Evolutionary conservation across 2,329 filamentous ascomycete genomes (phyloP).

Genomic region (Diplocarpon rosae): DNA sequence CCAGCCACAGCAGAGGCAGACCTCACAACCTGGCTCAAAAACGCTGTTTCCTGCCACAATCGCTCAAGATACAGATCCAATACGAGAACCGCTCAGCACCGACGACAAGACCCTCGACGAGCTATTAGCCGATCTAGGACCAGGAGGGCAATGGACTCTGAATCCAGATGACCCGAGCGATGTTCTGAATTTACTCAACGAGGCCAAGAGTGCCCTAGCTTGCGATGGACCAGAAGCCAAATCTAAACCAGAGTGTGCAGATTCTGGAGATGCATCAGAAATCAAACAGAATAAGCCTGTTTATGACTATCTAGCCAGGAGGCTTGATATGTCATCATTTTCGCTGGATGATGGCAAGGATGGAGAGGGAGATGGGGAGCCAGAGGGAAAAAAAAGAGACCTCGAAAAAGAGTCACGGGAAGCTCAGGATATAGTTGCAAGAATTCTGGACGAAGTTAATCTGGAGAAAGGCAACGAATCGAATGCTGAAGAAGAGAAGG

Average conservation of each 20-base stretch:
- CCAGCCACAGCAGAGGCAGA: not conserved
- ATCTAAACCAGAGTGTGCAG: not conserved
- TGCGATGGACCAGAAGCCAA: conserved; percentile 1
- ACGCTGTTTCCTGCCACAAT: not conserved
- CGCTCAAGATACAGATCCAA: conserved; percentile 12
- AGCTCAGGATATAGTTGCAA: conserved; percentile 23
- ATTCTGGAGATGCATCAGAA: conserved; percentile 31
- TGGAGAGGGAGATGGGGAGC: conserved; percentile 33
- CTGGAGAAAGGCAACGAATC: conserved; percentile 14
- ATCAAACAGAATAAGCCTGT: not conserved
- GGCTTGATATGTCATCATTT: conserved; percentile 26
- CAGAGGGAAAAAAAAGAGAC: conserved; percentile 28
- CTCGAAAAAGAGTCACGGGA: conserved; percentile 23
- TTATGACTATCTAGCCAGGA: conserved; percentile 12
- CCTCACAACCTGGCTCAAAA: not conserved
- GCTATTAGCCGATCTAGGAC: conserved; percentile 22
- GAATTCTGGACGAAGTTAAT: conserved; percentile 24
- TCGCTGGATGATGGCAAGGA: conserved; percentile 34
- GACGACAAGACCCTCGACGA: conserved; percentile 25
- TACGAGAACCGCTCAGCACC: conserved; percentile 9
- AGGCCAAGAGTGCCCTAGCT: conserved; percentile 19
- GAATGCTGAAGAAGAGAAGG: not conserved
- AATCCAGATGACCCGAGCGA: conserved; percentile 24
- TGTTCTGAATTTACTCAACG: conserved; percentile 22
- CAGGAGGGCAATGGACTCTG: conserved; percentile 21